Evolutionary conservation across 1,139 yeast genomes (phyloP).

Genomic region (Kodamaea ohmeri): DNA sequence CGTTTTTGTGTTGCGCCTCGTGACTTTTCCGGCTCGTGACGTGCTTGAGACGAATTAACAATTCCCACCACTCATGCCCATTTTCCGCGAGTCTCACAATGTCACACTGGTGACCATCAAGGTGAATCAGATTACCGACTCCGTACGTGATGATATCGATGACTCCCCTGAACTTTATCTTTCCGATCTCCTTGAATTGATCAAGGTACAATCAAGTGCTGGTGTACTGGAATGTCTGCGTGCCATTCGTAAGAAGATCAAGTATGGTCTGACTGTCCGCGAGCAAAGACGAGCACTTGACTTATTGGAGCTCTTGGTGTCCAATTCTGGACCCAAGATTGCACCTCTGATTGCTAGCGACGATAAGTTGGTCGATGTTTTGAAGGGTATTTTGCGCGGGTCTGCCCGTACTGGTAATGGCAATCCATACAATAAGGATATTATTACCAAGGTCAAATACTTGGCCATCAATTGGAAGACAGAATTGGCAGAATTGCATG

Average conservation of each 20-base stretch:
- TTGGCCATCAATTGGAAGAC: constrained; percentile 65
- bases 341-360: constrained; percentile 63
- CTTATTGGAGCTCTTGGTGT: constrained; percentile 69
- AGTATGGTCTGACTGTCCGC: constrained; percentile 63
- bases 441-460: constrained; percentile 44
- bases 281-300: constrained; percentile 68
- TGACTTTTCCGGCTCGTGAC: not conserved
- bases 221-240: constrained; percentile 85
- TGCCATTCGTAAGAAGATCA: constrained; percentile 81
- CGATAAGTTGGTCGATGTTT: constrained; percentile 63
- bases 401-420: constrained; percentile 40
- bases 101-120: constrained; percentile 52
- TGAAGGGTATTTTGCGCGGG: constrained; percentile 48
- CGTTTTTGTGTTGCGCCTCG: not conserved
- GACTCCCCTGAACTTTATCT: constrained; percentile 32
- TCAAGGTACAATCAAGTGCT: constrained; percentile 34
- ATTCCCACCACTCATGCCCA: constrained; percentile 30
- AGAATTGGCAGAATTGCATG: constrained; percentile 51
- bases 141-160: constrained; percentile 34
- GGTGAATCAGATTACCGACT: constrained; percentile 43
- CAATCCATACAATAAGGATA: constrained; percentile 38
- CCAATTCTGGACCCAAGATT: constrained; percentile 62
- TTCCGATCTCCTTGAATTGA: constrained; percentile 38
- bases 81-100: constrained; percentile 34
- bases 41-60: not conserved